Evolutionary conservation across 2,329 filamentous ascomycete species (phyloP), one percentile per base, ranked within the genome.

Genomic region (Stagonosporopsis rhizophila): DNA sequence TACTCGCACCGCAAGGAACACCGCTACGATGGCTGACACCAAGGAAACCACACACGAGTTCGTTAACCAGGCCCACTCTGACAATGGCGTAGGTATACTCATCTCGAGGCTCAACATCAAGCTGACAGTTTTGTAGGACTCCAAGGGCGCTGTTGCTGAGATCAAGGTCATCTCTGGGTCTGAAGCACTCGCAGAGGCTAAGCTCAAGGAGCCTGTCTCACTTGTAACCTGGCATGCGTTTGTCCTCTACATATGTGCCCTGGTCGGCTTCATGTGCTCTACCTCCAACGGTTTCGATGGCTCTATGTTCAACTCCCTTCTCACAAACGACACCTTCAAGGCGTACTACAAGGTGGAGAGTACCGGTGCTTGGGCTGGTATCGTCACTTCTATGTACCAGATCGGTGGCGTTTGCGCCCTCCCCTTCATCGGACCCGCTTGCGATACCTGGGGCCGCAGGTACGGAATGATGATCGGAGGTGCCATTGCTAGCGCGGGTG

Each of bases 241-340:
- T 20, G 55, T 67, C 32, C 66, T 73, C 8, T 68, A 64, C 46
- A 37, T 66, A 15, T 67, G 62, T 40, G 56, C 60, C 22, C 52
- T 69, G 35, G 50, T 59, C 14, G 78, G 76, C 28, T 80, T 78
- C 65, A 75, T 79, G 60, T 78, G 75, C 57, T 82, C 80, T 22
- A 84, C 81, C 8, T 81, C 82, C 78, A 85, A 85, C 68, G 84
- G 84, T 25, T 86, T 83, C 60, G 84, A 87, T 61, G 83, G 83
- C 34, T 83, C 81, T 25, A 78, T 87, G 45, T 83, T 85, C 65
- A 81, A 80, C 53, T 80, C 80, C 32, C 70, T 85, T 22, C 58
- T 62, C 28, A 60, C 80, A 35, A 85, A 85, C 72, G 74, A 73
- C 25, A 59, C 65, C 15, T 81, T 81, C 70, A 68, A 77, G 34